A percentile compares a stretch with the other conserved stretches of the same genome.
Evolutionary conservation across 352 stramenopile genomes (phyloP).

Genomic region (Phytophthora chlamydospora): DNA sequence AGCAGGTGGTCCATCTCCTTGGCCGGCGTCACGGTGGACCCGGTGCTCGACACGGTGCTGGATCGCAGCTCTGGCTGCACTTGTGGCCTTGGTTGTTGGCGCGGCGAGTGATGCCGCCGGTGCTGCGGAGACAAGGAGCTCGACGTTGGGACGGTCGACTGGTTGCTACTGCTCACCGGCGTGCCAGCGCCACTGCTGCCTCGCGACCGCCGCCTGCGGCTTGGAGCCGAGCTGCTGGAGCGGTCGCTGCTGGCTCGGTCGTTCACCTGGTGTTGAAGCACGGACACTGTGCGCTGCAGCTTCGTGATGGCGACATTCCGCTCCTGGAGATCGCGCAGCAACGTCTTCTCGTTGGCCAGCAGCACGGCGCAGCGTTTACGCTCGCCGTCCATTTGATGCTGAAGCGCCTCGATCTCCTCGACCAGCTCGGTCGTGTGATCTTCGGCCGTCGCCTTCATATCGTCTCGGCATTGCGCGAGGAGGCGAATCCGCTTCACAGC

Average conservation of each 20-base stretch:
- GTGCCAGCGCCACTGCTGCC: constrained; percentile 29
- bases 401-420: constrained; percentile 70
- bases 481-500: constrained; percentile 59
- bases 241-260: constrained; percentile 24
- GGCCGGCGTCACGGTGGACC: constrained; percentile 30
- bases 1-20: constrained; percentile 74
- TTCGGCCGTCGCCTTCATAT: constrained; percentile 70
- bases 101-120: constrained; percentile 17
- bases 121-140: constrained; percentile 30
- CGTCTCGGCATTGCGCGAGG: constrained; percentile 64
- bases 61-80: constrained; percentile 15
- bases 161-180: constrained; percentile 36
- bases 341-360: constrained; percentile 68
- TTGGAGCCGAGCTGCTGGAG: constrained; percentile 22
- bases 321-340: constrained; percentile 75
- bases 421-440: constrained; percentile 67
- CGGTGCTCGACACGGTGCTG: constrained; percentile 20
- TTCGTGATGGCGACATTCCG: constrained; percentile 59
- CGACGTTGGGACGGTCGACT: constrained; percentile 37
- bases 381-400: constrained; percentile 71
- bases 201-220: constrained; percentile 26
- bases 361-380: constrained; percentile 69
- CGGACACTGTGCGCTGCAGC: constrained; percentile 52
- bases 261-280: constrained; percentile 37
- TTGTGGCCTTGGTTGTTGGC: constrained; percentile 14